Base-by-base conservation (phyloP, 106 monocot genomes). In the Dactylorhiza incarnata region DNA sequence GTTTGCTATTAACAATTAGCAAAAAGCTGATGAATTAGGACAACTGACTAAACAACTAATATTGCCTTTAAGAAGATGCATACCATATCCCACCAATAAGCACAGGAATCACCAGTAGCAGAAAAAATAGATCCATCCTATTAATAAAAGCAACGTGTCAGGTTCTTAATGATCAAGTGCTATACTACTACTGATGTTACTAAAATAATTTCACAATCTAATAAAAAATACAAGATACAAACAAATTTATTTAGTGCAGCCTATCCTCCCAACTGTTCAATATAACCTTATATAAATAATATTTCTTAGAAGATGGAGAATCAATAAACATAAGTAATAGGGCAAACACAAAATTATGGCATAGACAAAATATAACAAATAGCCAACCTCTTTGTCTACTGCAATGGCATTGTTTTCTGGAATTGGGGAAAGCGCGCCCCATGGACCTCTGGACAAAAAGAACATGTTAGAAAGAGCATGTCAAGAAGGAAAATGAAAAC, bases 11-110 rank as follows among this genome's bases (percentile, higher is more conserved):
- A 37, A 37, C 37, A 37, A 37, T 37, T 37, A 37, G 1, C 37
- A 65, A 65, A 65, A 65, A 16, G 26, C 26, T 25, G 29, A 29
- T 11, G 29, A 19, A 65, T 12, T 29, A 12, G 2, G 29, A 65
- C 9, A 29, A 29, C 19, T 11, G 29, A 26, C 23, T 20, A 20
- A 58, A 20, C n/a, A 58, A 58, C 58, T 58, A 19, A 22, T 19
- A 58, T 58, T 22, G 19, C 58, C 58, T 26, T 37, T 26, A 65
- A 29, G 74, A 77, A 23, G 53, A 74, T 82, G 88, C 89, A 49
- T 85, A 99, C 97, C 91, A 94, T 78, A 89, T 99, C 97, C 97
- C 97, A 99, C 78, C 84, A 86, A 79, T 99, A 99, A 51, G 94
- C 97, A 85, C 89, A 86, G 58, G 84, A 82, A 84, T 99, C 97